phyloP scores from a whole-genome alignment of 2,329 filamentous ascomycete genomes.

The Calonectria pseudoturangicola region DNA sequence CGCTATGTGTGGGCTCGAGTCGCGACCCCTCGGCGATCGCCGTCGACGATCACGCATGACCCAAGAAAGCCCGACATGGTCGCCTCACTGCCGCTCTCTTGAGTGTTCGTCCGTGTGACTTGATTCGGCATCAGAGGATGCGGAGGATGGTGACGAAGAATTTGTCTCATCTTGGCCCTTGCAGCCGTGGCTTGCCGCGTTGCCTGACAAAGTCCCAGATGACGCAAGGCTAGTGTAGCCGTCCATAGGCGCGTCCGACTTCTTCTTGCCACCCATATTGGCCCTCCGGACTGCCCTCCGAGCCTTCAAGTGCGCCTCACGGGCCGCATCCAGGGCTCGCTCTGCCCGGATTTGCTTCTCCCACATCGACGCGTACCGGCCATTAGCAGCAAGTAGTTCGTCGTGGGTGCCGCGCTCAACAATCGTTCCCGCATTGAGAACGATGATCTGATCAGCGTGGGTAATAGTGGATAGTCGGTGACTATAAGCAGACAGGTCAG shows the following conservation, averaged over 20 bases:
- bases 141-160: slow-evolving; percentile 58
- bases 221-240: slow-evolving; percentile 68
- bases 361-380: slow-evolving; percentile 91
- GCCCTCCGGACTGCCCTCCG: slow-evolving; percentile 67
- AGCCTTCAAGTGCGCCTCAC: slow-evolving; percentile 61
- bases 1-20: slow-evolving; percentile 20
- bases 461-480: slow-evolving; percentile 91
- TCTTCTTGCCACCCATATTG: slow-evolving; percentile 66
- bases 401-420: slow-evolving; percentile 87
- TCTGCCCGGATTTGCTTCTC: slow-evolving; percentile 89
- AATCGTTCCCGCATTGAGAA: slow-evolving; percentile 85
- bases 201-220: slow-evolving; percentile 63
- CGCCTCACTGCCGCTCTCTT: slow-evolving; percentile 49
- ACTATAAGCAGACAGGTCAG: slow-evolving; percentile 60
- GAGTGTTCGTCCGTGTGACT: slow-evolving; percentile 57
- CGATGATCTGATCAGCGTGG: slow-evolving; percentile 88
- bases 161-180: slow-evolving; percentile 59
- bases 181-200: slow-evolving; percentile 54
- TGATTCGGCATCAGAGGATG: slow-evolving; percentile 63
- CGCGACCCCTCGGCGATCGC: slow-evolving; percentile 25
- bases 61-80: not conserved
- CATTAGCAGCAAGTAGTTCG: slow-evolving; percentile 81
- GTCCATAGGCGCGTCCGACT: slow-evolving; percentile 65
- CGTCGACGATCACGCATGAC: slow-evolving; percentile 33
- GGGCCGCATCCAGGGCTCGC: slow-evolving; percentile 69